Evolutionary conservation across 140 eudicot species (phyloP).

Genomic region (Eryngium alpinum): DNA sequence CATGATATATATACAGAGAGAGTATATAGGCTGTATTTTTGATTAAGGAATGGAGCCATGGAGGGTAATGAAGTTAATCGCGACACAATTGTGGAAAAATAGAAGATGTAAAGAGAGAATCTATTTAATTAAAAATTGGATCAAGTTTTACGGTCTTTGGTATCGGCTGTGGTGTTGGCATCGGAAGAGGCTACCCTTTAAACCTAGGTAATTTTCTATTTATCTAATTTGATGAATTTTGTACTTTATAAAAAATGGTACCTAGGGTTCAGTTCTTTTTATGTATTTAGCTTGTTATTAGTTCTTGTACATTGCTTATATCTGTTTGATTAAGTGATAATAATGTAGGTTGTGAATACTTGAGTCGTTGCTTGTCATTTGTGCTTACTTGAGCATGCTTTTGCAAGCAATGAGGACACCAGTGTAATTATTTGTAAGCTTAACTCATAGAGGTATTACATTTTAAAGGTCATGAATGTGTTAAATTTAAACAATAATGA

Average conservation of each 20-base stretch:
- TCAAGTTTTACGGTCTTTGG: constrained; percentile 93
- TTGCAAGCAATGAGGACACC: too few species aligned
- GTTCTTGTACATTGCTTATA: too few species aligned
- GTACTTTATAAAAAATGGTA: too few species aligned
- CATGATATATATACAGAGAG: neutral
- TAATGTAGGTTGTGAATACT: too few species aligned
- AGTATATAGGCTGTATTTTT: neutral
- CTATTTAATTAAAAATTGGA: constrained; percentile 80
- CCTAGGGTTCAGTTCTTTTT: too few species aligned
- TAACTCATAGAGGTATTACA: too few species aligned
- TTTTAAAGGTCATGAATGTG: too few species aligned
- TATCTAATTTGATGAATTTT: neutral
- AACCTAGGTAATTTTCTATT: constrained; percentile 44
- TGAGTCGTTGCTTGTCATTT: too few species aligned
- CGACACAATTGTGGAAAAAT: neutral
- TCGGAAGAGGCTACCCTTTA: constrained; percentile 84
- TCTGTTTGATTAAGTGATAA: too few species aligned
- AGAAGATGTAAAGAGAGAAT: constrained; percentile 38
- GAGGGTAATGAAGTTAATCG: constrained; percentile 2
- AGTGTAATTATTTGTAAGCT: too few species aligned
- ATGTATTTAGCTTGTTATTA: too few species aligned
- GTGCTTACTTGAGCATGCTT: too few species aligned
- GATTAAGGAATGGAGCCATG: neutral
- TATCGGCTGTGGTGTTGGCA: constrained; percentile 93
- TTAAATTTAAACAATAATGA: neutral